Evolutionary conservation across 2,329 filamentous ascomycete species (phyloP).

Genomic region (Cadophora gregata): DNA sequence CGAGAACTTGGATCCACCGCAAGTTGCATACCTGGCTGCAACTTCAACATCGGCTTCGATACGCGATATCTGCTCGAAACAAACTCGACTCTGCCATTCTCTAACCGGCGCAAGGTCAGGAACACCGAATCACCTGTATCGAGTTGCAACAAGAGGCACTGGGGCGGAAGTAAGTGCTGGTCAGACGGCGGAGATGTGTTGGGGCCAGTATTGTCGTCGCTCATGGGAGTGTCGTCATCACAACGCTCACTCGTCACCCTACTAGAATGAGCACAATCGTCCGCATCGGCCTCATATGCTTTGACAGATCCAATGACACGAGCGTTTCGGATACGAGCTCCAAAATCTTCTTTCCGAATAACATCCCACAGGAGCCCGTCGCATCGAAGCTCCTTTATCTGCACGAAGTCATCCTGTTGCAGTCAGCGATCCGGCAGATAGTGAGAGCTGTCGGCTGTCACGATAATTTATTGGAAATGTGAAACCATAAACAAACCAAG

Average conservation of each 20-base stretch:
- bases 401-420: conserved; percentile 73
- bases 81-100: conserved; percentile 45
- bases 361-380: conserved; percentile 77
- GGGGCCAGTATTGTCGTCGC: conserved; percentile 37
- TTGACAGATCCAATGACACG: conserved; percentile 70
- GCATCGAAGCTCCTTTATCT: conserved; percentile 75
- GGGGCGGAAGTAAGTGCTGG: conserved; percentile 66
- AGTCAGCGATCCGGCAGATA: conserved; percentile 34
- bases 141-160: conserved; percentile 79
- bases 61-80: conserved; percentile 63
- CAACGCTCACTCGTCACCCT: conserved; percentile 36
- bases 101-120: conserved; percentile 66
- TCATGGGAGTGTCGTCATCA: conserved; percentile 49
- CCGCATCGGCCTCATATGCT: conserved; percentile 38
- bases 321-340: conserved; percentile 78
- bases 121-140: conserved; percentile 78
- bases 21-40: conserved; percentile 65
- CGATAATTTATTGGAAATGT: not conserved
- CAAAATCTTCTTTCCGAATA: conserved; percentile 80
- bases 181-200: not conserved
- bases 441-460: not conserved
- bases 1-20: conserved; percentile 79
- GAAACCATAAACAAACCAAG: not conserved
- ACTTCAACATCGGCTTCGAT: conserved; percentile 57
- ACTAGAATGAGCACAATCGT: conserved; percentile 40